These are phyloP conservation scores for Lobosporangium transversale DNA, from an alignment of 192 early-diverging fungal species.

Conservation along the genomic window DNA sequence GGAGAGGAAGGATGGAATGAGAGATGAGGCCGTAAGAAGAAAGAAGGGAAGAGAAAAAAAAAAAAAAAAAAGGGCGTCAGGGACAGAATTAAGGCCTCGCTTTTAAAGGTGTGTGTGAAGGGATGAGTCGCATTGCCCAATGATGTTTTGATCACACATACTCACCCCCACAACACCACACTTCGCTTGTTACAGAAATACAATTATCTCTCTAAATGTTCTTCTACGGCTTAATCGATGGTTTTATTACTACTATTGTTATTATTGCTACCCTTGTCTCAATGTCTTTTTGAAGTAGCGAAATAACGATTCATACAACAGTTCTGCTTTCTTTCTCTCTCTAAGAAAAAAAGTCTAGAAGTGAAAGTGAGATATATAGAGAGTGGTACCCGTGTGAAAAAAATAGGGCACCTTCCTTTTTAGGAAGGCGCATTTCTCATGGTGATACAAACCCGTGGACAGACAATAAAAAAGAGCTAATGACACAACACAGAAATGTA, in stretches of 20 bases:
- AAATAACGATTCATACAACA: no score
- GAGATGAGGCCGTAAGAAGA: conserved; percentile 2
- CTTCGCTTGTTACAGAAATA: background rate
- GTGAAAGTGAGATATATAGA: background rate
- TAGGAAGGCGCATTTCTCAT: no score
- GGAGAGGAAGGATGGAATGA: background rate
- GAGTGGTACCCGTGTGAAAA: conserved; percentile 22
- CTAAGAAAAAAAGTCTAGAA: background rate
- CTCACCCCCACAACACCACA: conserved; percentile 2
- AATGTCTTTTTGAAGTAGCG: no score
- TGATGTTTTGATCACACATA: background rate
- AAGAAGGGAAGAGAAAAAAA: conserved; percentile 1
- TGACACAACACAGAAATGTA: no score
- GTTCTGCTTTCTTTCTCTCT: conserved; percentile 1
- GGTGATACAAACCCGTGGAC: no score
- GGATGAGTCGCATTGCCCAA: no score
- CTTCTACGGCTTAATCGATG: no score
- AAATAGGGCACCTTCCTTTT: conserved; percentile 27
- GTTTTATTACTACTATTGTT: no score
- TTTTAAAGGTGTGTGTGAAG: conserved; percentile 12
- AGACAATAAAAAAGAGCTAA: no score
- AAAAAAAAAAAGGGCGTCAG: background rate
- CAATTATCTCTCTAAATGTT: background rate
- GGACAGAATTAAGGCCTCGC: background rate
- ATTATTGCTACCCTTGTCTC: no score